These are phyloP conservation scores for Sporothrix inflata DNA, from an alignment of 2,329 filamentous ascomycete genomes.

Conservation along the genomic window DNA sequence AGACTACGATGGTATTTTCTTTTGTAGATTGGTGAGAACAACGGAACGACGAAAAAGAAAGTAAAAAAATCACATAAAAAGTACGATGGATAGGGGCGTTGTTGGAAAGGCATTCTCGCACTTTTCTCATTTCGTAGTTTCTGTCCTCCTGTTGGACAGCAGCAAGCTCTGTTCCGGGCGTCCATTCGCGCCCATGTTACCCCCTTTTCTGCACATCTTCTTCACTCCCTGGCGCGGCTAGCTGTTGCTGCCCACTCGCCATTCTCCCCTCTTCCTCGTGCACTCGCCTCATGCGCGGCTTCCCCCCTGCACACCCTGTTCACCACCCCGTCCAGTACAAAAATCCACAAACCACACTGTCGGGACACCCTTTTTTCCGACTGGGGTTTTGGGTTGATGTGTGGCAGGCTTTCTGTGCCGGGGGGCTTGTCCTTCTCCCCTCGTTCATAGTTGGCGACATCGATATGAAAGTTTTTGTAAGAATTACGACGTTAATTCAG, in stretches of 20 bases:
- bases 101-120: neutral
- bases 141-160: neutral
- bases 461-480: neutral
- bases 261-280: neutral
- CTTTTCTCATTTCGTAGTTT: neutral
- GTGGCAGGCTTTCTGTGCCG: neutral
- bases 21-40: neutral
- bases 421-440: neutral
- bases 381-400: neutral
- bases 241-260: no score
- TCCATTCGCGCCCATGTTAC: conserved; percentile 9
- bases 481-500: neutral
- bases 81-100: neutral
- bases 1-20: neutral
- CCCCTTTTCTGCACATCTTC: neutral
- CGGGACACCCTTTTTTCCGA: conserved; percentile 26
- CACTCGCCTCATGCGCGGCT: neutral
- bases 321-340: conserved; percentile 7
- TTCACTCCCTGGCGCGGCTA: no score
- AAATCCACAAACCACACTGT: conserved; percentile 30
- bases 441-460: neutral
- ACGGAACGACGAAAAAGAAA: neutral
- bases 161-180: neutral
- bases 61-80: neutral
- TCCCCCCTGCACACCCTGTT: neutral